Conservation (phyloP, 2,329 filamentous ascomycete species). For the Rosellinia necatrix region DNA sequence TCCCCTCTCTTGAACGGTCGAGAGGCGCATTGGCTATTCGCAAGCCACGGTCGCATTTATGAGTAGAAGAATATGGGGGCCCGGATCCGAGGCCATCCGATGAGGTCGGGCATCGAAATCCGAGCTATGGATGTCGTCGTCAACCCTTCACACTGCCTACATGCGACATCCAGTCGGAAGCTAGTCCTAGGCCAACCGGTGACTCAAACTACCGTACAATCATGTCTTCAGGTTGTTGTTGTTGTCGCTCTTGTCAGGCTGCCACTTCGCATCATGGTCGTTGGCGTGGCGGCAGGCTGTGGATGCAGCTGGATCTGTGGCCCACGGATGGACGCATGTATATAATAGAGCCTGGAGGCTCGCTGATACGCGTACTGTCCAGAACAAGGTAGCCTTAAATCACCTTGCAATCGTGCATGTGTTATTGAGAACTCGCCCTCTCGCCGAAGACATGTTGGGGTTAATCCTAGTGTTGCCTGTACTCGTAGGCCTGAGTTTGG, state of each 20-base stretch:
- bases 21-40: no score
- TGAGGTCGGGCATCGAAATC: no score
- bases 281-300: background rate
- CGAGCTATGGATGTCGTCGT: no score
- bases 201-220: no score
- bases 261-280: background rate
- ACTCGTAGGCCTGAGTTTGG: conserved; percentile 9
- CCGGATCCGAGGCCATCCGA: no score
- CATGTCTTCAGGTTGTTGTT: no score
- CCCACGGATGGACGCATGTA: background rate
- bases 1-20: no score
- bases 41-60: no score
- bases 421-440: background rate
- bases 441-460: conserved; percentile 7
- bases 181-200: background rate
- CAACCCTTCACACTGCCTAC: no score
- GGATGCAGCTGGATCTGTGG: background rate
- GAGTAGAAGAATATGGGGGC: no score
- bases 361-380: background rate
- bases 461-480: conserved; percentile 6
- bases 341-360: background rate
- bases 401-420: background rate
- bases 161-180: conserved; percentile 9
- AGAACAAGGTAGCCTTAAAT: background rate
- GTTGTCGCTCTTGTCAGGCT: no score